A percentile compares a stretch with the other conserved stretches of the same genome.
Evolutionary conservation across 2,329 filamentous ascomycete species (phyloP).

Genomic region (Ascomycota sp.): DNA sequence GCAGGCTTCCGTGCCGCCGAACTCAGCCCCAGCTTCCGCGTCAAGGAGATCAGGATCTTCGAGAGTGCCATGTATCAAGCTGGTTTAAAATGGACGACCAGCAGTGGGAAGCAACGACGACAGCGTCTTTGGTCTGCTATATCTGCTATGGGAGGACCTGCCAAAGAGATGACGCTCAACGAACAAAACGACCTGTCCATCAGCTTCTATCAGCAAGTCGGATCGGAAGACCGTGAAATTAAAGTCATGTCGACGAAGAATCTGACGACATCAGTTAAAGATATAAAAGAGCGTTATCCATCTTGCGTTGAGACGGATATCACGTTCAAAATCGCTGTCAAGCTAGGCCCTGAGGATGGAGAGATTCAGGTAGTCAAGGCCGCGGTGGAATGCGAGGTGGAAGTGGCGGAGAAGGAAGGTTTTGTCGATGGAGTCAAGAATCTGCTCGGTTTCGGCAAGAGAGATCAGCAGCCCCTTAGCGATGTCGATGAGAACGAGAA

Average conservation of each 20-base stretch:
- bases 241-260: constrained; percentile 59
- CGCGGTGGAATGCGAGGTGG: constrained; percentile 69
- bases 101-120: constrained; percentile 48
- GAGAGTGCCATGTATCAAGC: constrained; percentile 58
- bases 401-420: constrained; percentile 51
- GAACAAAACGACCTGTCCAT: constrained; percentile 67
- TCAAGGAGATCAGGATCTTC: constrained; percentile 82
- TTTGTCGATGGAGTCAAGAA: constrained; percentile 92
- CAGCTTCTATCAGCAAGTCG: constrained; percentile 56
- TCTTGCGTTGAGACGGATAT: constrained; percentile 60
- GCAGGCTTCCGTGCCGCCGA: constrained; percentile 86
- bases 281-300: constrained; percentile 53
- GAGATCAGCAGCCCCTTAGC: constrained; percentile 53
- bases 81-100: constrained; percentile 52
- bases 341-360: constrained; percentile 51
- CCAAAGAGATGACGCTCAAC: constrained; percentile 72
- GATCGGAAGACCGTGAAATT: constrained; percentile 36
- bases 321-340: constrained; percentile 58
- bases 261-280: constrained; percentile 60
- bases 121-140: constrained; percentile 69
- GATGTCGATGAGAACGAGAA: constrained; percentile 35
- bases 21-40: constrained; percentile 84
- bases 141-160: constrained; percentile 51
- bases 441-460: constrained; percentile 83
- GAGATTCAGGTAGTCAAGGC: constrained; percentile 60